Conservation (phyloP, 768 basidiomycete species). For the Phlebiopsis gigantea region DNA sequence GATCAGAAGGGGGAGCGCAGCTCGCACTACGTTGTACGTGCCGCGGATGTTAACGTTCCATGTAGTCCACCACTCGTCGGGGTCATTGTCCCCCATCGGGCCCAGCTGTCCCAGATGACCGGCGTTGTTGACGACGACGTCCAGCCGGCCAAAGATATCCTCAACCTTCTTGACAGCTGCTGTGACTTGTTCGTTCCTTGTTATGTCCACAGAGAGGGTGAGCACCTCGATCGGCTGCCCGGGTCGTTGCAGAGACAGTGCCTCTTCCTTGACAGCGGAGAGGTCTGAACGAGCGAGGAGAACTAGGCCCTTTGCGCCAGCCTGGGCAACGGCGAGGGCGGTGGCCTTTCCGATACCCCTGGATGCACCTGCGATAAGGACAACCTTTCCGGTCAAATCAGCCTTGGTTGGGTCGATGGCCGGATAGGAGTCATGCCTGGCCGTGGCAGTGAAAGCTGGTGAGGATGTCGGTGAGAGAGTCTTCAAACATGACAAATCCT, state of each 20-base stretch:
- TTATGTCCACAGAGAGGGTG: neutral
- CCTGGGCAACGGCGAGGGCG: constrained; percentile 22
- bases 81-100: constrained; percentile 6
- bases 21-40: constrained; percentile 10
- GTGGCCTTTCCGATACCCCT: constrained; percentile 24
- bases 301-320: constrained; percentile 23
- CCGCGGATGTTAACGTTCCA: constrained; percentile 8
- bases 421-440: constrained; percentile 18
- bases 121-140: constrained; percentile 3
- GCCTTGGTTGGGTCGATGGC: constrained; percentile 21
- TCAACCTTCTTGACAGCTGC: neutral
- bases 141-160: neutral
- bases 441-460: too few species aligned
- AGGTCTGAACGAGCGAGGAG: constrained; percentile 16
- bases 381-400: constrained; percentile 20
- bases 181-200: neutral
- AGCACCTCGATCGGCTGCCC: neutral
- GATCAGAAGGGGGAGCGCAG: constrained; percentile 9
- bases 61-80: constrained; percentile 8
- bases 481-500: too few species aligned
- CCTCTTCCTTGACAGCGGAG: neutral
- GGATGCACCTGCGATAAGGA: constrained; percentile 25
- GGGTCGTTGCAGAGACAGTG: neutral
- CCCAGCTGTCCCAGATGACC: neutral
- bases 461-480: too few species aligned